Percentiles rank a stretch among this genome's conserved stretches.
These are phyloP conservation scores for Beauveria scarabaeidicola DNA, from an alignment of 2,329 filamentous ascomycete genomes.

Conservation along the genomic window DNA sequence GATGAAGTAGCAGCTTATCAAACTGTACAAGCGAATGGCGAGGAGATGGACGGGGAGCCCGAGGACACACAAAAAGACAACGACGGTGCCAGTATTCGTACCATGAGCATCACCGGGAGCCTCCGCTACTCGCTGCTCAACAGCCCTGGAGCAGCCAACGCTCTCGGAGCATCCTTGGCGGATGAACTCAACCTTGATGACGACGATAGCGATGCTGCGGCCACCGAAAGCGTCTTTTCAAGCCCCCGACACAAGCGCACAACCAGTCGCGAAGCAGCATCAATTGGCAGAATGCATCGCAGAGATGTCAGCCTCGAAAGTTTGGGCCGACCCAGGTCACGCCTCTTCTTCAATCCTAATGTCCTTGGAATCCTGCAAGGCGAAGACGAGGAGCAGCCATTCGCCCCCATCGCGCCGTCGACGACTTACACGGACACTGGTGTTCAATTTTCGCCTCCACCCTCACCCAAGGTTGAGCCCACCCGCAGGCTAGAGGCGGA, in stretches of 20 bases:
- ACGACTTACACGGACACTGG: constrained; percentile 60
- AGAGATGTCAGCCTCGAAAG: constrained; percentile 53
- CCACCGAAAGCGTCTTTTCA: constrained; percentile 54
- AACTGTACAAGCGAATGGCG: constrained; percentile 37
- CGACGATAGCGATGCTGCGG: constrained; percentile 69
- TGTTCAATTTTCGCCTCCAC: constrained; percentile 74
- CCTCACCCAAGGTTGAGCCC: constrained; percentile 52
- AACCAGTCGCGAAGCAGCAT: constrained; percentile 48
- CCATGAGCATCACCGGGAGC: constrained; percentile 64
- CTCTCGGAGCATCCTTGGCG: constrained; percentile 68
- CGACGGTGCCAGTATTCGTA: constrained; percentile 62
- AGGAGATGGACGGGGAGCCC: constrained; percentile 45
- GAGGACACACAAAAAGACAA: constrained; percentile 56
- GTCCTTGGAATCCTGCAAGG: constrained; percentile 50
- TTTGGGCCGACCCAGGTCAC: constrained; percentile 44
- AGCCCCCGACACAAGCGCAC: constrained; percentile 42
- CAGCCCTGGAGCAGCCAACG: constrained; percentile 44
- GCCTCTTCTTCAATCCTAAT: constrained; percentile 43
- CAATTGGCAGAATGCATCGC: constrained; percentile 36
- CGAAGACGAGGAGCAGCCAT: constrained; percentile 39
- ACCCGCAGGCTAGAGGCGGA: constrained; percentile 35
- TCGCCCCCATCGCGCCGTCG: constrained; percentile 19
- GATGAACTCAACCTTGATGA: constrained; percentile 87
- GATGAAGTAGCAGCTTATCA: constrained; percentile 75
- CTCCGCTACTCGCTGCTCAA: constrained; percentile 66